Evolutionary conservation across 2,329 filamentous ascomycete genomes (phyloP).

Genomic region (Colletotrichum sp.): DNA sequence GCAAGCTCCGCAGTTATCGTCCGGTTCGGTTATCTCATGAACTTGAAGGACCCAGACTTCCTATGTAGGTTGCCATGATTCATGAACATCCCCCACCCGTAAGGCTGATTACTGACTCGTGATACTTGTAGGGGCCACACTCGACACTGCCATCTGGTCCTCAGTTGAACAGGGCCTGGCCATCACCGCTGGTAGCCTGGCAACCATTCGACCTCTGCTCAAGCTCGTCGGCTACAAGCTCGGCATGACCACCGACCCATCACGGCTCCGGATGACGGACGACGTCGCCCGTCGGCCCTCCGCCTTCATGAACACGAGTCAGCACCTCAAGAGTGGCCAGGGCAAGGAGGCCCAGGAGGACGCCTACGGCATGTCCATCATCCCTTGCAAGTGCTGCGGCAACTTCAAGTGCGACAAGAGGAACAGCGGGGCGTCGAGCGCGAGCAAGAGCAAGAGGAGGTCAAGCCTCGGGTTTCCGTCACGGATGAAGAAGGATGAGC

Average conservation of each 20-base stretch:
- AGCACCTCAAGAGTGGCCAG: neutral
- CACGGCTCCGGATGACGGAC: neutral
- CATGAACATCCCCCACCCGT: neutral
- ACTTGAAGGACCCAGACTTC: conserved; percentile 45
- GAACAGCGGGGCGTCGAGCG: neutral
- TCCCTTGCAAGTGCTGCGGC: neutral
- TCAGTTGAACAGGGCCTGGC: conserved; percentile 52
- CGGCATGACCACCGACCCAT: conserved; percentile 23
- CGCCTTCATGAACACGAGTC: neutral
- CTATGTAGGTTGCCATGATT: conserved; percentile 37
- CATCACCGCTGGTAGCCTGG: conserved; percentile 52
- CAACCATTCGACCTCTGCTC: conserved; percentile 51
- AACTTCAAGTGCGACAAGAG: neutral
- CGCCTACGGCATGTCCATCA: neutral
- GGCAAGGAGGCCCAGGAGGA: neutral
- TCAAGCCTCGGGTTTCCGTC: neutral
- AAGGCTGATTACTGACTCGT: neutral
- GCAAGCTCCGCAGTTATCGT: conserved; percentile 50
- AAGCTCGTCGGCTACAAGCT: conserved; percentile 36
- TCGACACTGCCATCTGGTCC: conserved; percentile 54
- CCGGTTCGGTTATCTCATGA: conserved; percentile 42
- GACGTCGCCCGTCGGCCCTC: neutral
- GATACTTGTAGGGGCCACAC: conserved; percentile 34
- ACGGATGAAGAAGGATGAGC: neutral
- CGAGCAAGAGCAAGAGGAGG: neutral